These are phyloP conservation scores for Aspergillus quadrilineatus DNA, from an alignment of 2,329 filamentous ascomycete species.

Conservation along the genomic window DNA sequence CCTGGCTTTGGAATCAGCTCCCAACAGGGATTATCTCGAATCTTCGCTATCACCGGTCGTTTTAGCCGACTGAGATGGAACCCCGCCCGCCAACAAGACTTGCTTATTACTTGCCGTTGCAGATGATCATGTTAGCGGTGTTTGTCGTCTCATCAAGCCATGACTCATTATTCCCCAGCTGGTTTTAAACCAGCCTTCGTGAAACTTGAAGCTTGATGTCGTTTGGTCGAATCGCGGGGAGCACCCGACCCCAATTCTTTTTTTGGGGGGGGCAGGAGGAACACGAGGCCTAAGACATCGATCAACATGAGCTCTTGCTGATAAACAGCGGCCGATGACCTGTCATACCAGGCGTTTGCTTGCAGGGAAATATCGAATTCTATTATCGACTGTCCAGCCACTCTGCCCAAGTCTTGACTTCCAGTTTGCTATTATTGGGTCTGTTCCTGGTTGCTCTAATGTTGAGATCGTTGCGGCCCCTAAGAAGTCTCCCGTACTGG, in stretches of 20 bases:
- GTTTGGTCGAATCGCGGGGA: constrained; percentile 1
- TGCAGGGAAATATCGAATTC: background rate
- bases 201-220: background rate
- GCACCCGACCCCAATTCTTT: constrained; percentile 9
- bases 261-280: background rate
- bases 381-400: background rate
- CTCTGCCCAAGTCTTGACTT: background rate
- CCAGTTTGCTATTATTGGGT: background rate
- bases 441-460: background rate
- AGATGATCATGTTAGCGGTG: constrained; percentile 15
- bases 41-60: constrained; percentile 6
- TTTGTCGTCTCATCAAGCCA: background rate
- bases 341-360: constrained; percentile 1
- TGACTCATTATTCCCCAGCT: background rate
- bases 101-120: constrained; percentile 17
- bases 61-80: constrained; percentile 12
- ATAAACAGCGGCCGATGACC: constrained; percentile 2
- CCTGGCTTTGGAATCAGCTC: background rate
- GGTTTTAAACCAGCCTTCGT: constrained; percentile 2
- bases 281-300: background rate
- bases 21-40: background rate
- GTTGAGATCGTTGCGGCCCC: background rate
- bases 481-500: background rate
- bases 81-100: constrained; percentile 3
- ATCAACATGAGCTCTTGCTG: background rate